Evolutionary conservation across 768 basidiomycete species (phyloP).

Genomic region (Clitopilus hobsonii): DNA sequence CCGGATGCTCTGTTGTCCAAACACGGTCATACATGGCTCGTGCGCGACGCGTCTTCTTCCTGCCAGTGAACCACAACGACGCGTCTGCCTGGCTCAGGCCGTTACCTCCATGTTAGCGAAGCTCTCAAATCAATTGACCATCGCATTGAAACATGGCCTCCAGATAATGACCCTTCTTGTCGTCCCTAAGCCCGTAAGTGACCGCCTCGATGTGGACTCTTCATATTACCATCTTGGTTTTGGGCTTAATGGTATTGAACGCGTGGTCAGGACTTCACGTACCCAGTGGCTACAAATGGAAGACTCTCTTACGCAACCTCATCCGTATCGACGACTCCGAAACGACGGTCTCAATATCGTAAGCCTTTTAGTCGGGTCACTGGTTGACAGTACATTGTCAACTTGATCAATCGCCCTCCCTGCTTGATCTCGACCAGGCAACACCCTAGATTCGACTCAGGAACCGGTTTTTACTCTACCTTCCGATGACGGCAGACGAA

Average conservation of each 20-base stretch:
- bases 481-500: neutral
- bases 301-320: neutral
- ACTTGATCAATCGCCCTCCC: neutral
- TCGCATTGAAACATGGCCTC: constrained; percentile 8
- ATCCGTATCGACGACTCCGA: neutral
- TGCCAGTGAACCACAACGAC: neutral
- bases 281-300: no score
- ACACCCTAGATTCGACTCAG: constrained; percentile 3
- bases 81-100: neutral
- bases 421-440: neutral
- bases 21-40: neutral
- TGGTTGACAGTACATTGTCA: neutral
- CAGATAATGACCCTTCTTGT: constrained; percentile 14
- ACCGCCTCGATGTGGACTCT: neutral
- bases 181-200: constrained; percentile 16
- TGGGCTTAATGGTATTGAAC: no score
- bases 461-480: neutral
- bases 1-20: neutral
- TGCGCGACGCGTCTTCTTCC: neutral
- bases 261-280: constrained; percentile 7
- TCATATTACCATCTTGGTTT: neutral
- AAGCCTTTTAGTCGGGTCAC: neutral
- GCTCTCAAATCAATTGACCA: neutral
- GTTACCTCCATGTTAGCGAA: neutral
- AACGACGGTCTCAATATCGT: neutral